Conservation (phyloP, 495 filamentous ascomycete genomes). For the Penicillium tannophilum region DNA sequence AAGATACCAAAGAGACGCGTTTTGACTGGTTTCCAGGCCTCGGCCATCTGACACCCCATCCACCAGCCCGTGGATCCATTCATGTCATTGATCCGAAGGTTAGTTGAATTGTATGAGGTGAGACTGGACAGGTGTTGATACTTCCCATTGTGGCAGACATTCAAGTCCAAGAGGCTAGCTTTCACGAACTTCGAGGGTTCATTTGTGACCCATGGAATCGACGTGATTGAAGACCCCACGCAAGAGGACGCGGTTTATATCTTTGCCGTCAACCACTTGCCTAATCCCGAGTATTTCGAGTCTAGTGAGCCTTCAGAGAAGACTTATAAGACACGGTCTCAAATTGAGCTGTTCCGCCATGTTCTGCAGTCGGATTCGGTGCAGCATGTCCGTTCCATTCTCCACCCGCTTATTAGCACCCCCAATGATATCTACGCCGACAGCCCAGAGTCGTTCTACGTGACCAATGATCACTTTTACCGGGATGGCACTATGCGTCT, state of each 20-base stretch:
- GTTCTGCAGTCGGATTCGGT: constrained; percentile 34
- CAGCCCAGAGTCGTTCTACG: constrained; percentile 52
- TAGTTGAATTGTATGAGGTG: not conserved
- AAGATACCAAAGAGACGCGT: constrained; percentile 45
- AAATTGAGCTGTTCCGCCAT: constrained; percentile 63
- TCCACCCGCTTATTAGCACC: constrained; percentile 51
- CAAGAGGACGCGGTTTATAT: constrained; percentile 55
- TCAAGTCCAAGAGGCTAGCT: constrained; percentile 46
- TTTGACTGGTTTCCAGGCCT: constrained; percentile 60
- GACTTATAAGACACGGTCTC: constrained; percentile 46
- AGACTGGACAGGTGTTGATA: constrained; percentile 4
- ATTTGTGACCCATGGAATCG: constrained; percentile 64
- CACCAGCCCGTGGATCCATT: constrained; percentile 47
- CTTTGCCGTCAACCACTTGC: constrained; percentile 60
- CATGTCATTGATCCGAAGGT: constrained; percentile 59
- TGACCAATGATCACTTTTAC: constrained; percentile 64
- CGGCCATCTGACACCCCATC: constrained; percentile 35
- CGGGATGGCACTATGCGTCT: constrained; percentile 46
- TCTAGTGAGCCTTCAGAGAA: constrained; percentile 10
- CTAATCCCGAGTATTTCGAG: constrained; percentile 43
- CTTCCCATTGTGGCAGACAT: constrained; percentile 41
- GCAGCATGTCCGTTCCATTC: constrained; percentile 47
- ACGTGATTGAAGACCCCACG: constrained; percentile 51
- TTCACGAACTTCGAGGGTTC: constrained; percentile 55
- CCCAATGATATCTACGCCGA: constrained; percentile 61